These are phyloP conservation scores for Peronospora farinosa DNA, from an alignment of 352 stramenopile genomes.

Conservation along the genomic window DNA sequence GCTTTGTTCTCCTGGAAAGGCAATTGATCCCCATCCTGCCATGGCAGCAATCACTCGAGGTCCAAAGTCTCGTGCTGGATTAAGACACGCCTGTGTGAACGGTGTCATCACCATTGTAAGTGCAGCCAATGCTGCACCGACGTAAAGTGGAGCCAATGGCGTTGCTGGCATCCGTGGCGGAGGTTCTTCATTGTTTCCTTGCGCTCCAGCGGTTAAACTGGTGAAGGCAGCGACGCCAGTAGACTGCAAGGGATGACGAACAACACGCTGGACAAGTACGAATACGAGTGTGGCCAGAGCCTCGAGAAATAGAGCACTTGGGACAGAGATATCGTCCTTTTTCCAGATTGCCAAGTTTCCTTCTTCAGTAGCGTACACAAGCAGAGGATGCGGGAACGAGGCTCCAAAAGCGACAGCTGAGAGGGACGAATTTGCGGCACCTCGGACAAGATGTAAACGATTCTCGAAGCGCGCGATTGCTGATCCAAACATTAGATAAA, in stretches of 20 bases:
- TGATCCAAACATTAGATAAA: slow-evolving; percentile 42
- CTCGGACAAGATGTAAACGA: slow-evolving; percentile 31
- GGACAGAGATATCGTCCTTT: slow-evolving; percentile 29
- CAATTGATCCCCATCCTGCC: slow-evolving; percentile 48
- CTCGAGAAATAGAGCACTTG: slow-evolving; percentile 48
- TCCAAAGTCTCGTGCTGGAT: slow-evolving; percentile 73
- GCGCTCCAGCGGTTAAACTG: slow-evolving; percentile 1
- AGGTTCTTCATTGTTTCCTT: slow-evolving; percentile 8
- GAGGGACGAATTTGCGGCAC: slow-evolving; percentile 30
- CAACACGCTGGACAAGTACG: slow-evolving; percentile 49
- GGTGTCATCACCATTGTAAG: slow-evolving; percentile 53
- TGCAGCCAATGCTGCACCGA: slow-evolving; percentile 43
- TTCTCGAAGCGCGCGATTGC: slow-evolving; percentile 52
- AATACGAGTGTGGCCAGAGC: slow-evolving; percentile 53
- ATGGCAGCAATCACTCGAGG: slow-evolving; percentile 51
- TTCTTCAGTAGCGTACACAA: slow-evolving; percentile 18
- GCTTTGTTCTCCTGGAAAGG: slow-evolving; percentile 34
- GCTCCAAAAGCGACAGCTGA: slow-evolving; percentile 61
- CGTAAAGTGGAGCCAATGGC: slow-evolving; percentile 35
- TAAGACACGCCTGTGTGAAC: slow-evolving; percentile 66
- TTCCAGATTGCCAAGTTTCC: slow-evolving; percentile 7
- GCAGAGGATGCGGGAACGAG: slow-evolving; percentile 58
- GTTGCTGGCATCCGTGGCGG: slow-evolving; percentile 10
- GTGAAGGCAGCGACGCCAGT: slow-evolving; percentile 18
- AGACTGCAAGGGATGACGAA: slow-evolving; percentile 31